These are phyloP conservation scores for Nemania abortiva DNA, from an alignment of 2,329 filamentous ascomycete genomes.

Conservation along the genomic window DNA sequence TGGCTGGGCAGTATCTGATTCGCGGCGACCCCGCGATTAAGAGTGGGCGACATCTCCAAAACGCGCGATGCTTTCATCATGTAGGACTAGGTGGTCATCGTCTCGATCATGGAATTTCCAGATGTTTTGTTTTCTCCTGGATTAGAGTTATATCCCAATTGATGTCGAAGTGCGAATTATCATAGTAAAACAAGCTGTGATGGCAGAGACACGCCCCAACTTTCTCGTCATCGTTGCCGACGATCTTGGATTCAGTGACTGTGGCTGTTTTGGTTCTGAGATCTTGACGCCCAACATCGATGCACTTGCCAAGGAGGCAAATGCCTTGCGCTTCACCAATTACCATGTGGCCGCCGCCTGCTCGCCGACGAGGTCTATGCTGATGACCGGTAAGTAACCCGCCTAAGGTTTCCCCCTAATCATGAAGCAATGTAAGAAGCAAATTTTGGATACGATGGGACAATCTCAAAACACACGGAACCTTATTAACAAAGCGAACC, in stretches of 20 bases:
- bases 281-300: constrained; percentile 37
- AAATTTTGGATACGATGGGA: not conserved
- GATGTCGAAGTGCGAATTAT: constrained; percentile 4
- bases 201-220: constrained; percentile 34
- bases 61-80: constrained; percentile 13
- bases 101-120: constrained; percentile 12
- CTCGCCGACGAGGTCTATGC: constrained; percentile 34
- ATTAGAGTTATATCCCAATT: constrained; percentile 13
- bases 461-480: constrained; percentile 8
- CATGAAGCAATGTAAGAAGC: constrained; percentile 4
- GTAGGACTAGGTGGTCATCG: constrained; percentile 1
- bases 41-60: constrained; percentile 15
- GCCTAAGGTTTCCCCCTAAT: constrained; percentile 1
- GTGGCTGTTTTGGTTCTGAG: constrained; percentile 35
- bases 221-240: constrained; percentile 36
- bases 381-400: constrained; percentile 31
- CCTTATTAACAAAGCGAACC: constrained; percentile 6
- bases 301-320: constrained; percentile 26
- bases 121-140: not conserved
- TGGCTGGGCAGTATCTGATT: constrained; percentile 12
- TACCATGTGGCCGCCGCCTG: constrained; percentile 35
- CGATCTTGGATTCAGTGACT: constrained; percentile 36
- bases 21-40: constrained; percentile 12
- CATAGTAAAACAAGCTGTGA: constrained; percentile 7
- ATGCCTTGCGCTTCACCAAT: constrained; percentile 32